These are phyloP conservation scores for Rhodosporidiobolus sp. DNA, from an alignment of 768 basidiomycete species.

Conservation along the genomic window DNA sequence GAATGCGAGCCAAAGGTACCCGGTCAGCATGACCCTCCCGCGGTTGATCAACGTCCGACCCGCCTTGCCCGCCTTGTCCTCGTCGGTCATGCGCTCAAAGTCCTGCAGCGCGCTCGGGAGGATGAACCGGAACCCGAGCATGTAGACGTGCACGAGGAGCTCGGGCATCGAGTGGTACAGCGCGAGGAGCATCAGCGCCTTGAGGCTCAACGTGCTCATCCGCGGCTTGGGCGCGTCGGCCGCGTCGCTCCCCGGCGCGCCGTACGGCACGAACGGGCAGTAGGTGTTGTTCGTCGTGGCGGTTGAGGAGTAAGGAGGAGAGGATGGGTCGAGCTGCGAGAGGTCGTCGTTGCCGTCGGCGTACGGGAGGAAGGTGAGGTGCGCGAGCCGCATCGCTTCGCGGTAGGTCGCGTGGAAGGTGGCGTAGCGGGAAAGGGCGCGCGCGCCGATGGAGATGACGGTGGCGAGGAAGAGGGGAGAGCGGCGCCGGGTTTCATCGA, in stretches of 20 bases:
- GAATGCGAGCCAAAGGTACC: constrained; percentile 25
- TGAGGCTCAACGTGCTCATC: constrained; percentile 3
- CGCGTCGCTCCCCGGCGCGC: neutral
- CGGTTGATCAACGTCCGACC: constrained; percentile 7
- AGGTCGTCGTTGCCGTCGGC: constrained; percentile 4
- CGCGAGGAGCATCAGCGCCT: constrained; percentile 26
- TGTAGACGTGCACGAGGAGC: constrained; percentile 6
- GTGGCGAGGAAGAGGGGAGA: constrained; percentile 35
- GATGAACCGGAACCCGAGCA: constrained; percentile 13
- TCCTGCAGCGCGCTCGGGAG: constrained; percentile 13
- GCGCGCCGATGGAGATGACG: constrained; percentile 38
- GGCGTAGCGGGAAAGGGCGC: constrained; percentile 29
- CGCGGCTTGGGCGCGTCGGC: neutral
- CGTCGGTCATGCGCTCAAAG: constrained; percentile 14
- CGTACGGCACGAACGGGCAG: neutral
- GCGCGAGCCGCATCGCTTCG: constrained; percentile 30
- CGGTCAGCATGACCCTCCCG: constrained; percentile 16
- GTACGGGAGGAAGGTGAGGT: constrained; percentile 15
- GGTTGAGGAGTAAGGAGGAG: neutral
- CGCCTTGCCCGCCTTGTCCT: constrained; percentile 9
- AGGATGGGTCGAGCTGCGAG: neutral
- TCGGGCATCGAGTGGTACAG: constrained; percentile 31
- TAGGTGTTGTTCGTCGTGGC: neutral
- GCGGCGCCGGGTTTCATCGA: constrained; percentile 23
- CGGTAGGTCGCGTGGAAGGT: constrained; percentile 20